These are phyloP conservation scores for Hypoxylon fragiforme DNA, from an alignment of 495 filamentous ascomycete species.

Conservation along the genomic window DNA sequence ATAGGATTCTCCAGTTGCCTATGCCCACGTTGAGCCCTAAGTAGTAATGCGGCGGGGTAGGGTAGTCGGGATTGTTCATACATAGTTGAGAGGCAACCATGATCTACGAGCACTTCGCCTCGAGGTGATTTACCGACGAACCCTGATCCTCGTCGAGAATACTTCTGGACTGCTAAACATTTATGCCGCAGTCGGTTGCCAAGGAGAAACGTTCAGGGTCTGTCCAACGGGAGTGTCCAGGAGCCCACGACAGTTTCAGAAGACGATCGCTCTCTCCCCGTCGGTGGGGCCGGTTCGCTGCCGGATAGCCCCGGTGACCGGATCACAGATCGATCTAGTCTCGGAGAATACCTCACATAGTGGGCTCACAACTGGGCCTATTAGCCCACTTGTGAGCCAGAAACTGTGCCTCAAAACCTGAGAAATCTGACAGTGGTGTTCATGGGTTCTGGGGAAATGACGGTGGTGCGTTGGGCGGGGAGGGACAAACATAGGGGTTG, in stretches of 20 bases:
- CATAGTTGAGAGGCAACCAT: conserved; percentile 7
- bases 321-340: conserved; percentile 17
- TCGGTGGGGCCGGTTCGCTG: conserved; percentile 21
- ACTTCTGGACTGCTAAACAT: conserved; percentile 19
- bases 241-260: conserved; percentile 28
- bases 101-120: conserved; percentile 21
- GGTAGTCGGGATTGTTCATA: not conserved
- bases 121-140: conserved; percentile 11
- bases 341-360: not conserved
- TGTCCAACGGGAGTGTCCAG: conserved; percentile 22
- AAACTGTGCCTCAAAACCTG: not conserved
- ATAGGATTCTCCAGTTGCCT: conserved; percentile 19
- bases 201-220: conserved; percentile 10
- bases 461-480: not conserved
- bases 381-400: not conserved
- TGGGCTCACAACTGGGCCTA: not conserved
- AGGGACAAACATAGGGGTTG: conserved; percentile 6
- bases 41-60: conserved; percentile 20
- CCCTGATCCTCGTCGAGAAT: conserved; percentile 23
- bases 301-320: conserved; percentile 15
- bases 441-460: conserved; percentile 2
- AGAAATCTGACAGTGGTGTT: not conserved
- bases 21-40: conserved; percentile 14
- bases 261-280: conserved; percentile 23
- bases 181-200: conserved; percentile 22